Evolutionary conservation across 2,329 filamentous ascomycete species (phyloP).

Genomic region (Xenosphaeropsis pyriputrescens): DNA sequence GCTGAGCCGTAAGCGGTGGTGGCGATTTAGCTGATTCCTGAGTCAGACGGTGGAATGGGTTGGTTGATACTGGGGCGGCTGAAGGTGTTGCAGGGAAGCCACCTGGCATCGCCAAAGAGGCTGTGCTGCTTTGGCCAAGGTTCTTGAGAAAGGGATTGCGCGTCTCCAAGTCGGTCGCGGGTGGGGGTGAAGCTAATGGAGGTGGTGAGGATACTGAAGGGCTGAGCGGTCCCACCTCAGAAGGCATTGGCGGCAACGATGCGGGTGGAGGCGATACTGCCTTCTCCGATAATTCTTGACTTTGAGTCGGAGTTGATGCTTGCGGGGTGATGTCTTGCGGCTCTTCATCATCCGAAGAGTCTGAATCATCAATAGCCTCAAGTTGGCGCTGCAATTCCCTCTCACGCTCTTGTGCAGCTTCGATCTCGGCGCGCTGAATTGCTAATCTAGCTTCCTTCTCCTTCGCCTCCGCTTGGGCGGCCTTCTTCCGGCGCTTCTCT

Average conservation of each 20-base stretch:
- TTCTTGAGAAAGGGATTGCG: conserved; percentile 94
- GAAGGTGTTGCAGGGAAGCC: conserved; percentile 23
- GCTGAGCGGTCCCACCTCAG: conserved; percentile 31
- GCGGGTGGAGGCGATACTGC: conserved; percentile 36
- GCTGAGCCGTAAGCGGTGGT: conserved; percentile 25
- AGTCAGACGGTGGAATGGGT: conserved; percentile 85
- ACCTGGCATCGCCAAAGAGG: conserved; percentile 12
- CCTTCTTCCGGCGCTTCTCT: conserved; percentile 86
- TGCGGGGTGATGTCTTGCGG: conserved; percentile 53
- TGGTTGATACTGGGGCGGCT: conserved; percentile 56
- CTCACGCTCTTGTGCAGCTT: conserved; percentile 80
- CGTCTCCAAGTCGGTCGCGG: conserved; percentile 53
- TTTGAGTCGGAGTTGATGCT: conserved; percentile 40
- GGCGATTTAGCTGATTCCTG: conserved; percentile 39
- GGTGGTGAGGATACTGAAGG: conserved; percentile 22
- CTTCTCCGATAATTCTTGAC: conserved; percentile 37
- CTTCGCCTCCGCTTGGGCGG: conserved; percentile 70
- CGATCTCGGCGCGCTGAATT: conserved; percentile 78
- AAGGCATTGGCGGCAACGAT: conserved; percentile 35
- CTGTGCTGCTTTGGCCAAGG: conserved; percentile 47
- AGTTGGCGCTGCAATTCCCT: conserved; percentile 79
- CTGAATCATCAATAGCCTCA: conserved; percentile 58
- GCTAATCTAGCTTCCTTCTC: conserved; percentile 78
- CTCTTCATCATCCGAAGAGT: conserved; percentile 67
- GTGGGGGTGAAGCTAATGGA: conserved; percentile 35